A percentile compares a stretch with the other conserved stretches of the same genome.
Evolutionary conservation across 306 rosid species (phyloP).

Genomic region (Prunus armeniaca): DNA sequence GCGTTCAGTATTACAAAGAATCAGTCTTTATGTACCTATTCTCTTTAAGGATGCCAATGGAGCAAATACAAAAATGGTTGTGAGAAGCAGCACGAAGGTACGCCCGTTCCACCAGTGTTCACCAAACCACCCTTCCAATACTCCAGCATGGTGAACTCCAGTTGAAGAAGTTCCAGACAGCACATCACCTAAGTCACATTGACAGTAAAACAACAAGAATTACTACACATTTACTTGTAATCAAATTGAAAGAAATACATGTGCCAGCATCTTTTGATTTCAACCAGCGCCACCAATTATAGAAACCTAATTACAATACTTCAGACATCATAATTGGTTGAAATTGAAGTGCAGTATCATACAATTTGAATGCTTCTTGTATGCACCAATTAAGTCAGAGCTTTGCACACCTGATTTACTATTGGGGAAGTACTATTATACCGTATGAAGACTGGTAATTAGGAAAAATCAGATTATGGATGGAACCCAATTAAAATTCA

Average conservation of each 20-base stretch:
- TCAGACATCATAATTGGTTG: not conserved
- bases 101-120: slow-evolving; percentile 63
- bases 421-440: no score
- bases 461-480: not conserved
- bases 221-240: not conserved
- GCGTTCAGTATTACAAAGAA: not conserved
- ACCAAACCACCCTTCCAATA: slow-evolving; percentile 76
- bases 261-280: not conserved
- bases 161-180: slow-evolving; percentile 65
- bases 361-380: not conserved
- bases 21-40: slow-evolving; percentile 37
- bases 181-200: slow-evolving; percentile 47
- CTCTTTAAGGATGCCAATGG: slow-evolving; percentile 59
- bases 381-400: no score
- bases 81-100: slow-evolving; percentile 46
- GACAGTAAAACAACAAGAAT: not conserved
- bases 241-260: not conserved
- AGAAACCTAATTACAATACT: not conserved
- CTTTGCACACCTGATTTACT: no score
- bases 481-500: not conserved
- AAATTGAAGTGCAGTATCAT: not conserved
- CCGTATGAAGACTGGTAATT: not conserved
- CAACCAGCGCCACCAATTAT: not conserved
- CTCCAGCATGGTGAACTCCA: slow-evolving; percentile 59
- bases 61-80: slow-evolving; percentile 51